phyloP scores from a whole-genome alignment of 2,329 filamentous ascomycete genomes.

The Tolypocladium tropicale region DNA sequence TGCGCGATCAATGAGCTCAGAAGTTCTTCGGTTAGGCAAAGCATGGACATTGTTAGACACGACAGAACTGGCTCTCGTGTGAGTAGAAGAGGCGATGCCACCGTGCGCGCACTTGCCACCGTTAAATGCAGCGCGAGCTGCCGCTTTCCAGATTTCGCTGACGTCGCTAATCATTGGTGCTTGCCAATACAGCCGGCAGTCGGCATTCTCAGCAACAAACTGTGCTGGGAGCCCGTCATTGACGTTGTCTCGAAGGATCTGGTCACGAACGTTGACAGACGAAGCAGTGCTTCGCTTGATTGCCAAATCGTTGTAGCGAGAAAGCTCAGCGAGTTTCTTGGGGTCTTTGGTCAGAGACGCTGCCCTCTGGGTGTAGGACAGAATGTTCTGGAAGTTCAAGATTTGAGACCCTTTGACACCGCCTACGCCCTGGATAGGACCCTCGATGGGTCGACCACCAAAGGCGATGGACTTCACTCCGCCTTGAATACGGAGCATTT shows the following conservation, averaged over 20 bases:
- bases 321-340: slow-evolving; percentile 15
- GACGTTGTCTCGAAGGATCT: slow-evolving; percentile 24
- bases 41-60: neutral
- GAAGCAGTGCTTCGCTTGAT: slow-evolving; percentile 20
- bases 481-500: slow-evolving; percentile 41
- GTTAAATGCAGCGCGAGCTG: slow-evolving; percentile 28
- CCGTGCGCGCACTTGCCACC: slow-evolving; percentile 29
- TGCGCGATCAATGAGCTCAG: neutral
- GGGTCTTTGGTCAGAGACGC: slow-evolving; percentile 14
- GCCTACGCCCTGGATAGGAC: slow-evolving; percentile 42
- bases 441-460: slow-evolving; percentile 36
- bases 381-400: slow-evolving; percentile 19
- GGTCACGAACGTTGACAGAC: slow-evolving; percentile 27
- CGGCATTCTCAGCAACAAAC: slow-evolving; percentile 34
- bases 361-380: slow-evolving; percentile 11
- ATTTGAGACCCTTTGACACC: slow-evolving; percentile 41
- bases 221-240: slow-evolving; percentile 34
- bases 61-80: neutral
- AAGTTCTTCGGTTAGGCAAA: neutral
- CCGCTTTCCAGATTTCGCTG: slow-evolving; percentile 34
- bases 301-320: slow-evolving; percentile 20
- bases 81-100: slow-evolving; percentile 11
- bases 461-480: slow-evolving; percentile 41
- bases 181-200: slow-evolving; percentile 42
- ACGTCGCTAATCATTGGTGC: slow-evolving; percentile 36